Conservation (phyloP, 306 rosid species). For the Quercus parvula region DNA sequence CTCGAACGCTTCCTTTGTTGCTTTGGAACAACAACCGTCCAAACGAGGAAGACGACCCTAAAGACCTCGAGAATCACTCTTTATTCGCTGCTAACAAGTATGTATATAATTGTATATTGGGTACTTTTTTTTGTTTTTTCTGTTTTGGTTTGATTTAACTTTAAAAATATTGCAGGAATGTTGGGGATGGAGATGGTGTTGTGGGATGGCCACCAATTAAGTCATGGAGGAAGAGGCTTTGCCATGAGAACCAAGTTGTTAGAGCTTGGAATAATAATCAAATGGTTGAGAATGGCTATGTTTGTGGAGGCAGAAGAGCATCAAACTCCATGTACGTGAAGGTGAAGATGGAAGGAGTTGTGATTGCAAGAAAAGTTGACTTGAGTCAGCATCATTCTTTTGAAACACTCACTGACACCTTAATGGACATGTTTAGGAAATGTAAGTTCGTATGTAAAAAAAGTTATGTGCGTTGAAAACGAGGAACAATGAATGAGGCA, state of each 20-base stretch:
- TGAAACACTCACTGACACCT: constrained; percentile 40
- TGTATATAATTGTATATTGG: not conserved
- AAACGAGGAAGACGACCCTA: constrained; percentile 24
- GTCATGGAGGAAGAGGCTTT: constrained; percentile 49
- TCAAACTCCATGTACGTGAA: constrained; percentile 48
- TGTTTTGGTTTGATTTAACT: not conserved
- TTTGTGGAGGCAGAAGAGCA: constrained; percentile 13
- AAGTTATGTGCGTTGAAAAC: not conserved
- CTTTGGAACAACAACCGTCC: constrained; percentile 41
- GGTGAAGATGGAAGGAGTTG: constrained; percentile 92
- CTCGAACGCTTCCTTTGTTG: constrained; percentile 59
- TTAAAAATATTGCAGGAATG: constrained; percentile 24
- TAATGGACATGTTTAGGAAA: constrained; percentile 74
- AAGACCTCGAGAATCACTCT: constrained; percentile 1
- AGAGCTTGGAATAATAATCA: not conserved
- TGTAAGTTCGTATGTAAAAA: constrained; percentile 12
- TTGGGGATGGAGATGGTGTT: constrained; percentile 30
- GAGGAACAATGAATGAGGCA: not conserved
- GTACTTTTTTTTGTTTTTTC: not conserved
- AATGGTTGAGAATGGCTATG: constrained; percentile 17
- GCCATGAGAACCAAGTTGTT: not conserved
- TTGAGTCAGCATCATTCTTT: constrained; percentile 47
- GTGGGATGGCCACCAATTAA: constrained; percentile 88
- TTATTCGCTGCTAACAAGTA: constrained; percentile 22
- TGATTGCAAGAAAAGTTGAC: constrained; percentile 76